Percentiles rank a stretch among this genome's conserved stretches.
Evolutionary conservation across 2,329 filamentous ascomycete species (phyloP).

Genomic region (Aspergillus jensenii): DNA sequence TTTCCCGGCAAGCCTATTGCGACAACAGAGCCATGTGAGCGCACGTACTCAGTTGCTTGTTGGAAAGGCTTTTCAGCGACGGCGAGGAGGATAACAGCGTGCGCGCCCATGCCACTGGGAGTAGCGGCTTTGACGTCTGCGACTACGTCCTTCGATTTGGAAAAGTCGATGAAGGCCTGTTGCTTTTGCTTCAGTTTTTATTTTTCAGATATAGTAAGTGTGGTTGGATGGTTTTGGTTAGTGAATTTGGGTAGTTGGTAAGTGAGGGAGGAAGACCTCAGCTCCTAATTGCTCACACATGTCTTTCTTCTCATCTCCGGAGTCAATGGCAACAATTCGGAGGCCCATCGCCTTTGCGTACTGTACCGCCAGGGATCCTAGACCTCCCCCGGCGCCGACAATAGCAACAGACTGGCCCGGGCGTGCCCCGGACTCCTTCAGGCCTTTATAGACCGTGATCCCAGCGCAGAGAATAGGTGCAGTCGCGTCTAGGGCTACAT

Average conservation of each 20-base stretch:
- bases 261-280: slow-evolving; percentile 25
- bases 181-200: not conserved
- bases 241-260: not conserved
- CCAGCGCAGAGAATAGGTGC: slow-evolving; percentile 81
- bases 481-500: slow-evolving; percentile 71
- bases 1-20: slow-evolving; percentile 85
- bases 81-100: slow-evolving; percentile 83
- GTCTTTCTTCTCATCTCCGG: slow-evolving; percentile 74
- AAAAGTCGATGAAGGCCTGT: slow-evolving; percentile 75
- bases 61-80: slow-evolving; percentile 92
- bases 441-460: slow-evolving; percentile 86
- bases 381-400: slow-evolving; percentile 80
- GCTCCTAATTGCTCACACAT: slow-evolving; percentile 70
- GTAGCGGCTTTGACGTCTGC: slow-evolving; percentile 81
- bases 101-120: slow-evolving; percentile 76
- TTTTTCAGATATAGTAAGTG: not conserved
- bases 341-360: slow-evolving; percentile 86
- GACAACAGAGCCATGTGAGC: slow-evolving; percentile 76
- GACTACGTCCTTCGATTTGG: slow-evolving; percentile 71
- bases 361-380: slow-evolving; percentile 77
- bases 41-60: slow-evolving; percentile 85
- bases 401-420: slow-evolving; percentile 80
- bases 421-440: slow-evolving; percentile 75
- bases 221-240: too few relatives aligned
- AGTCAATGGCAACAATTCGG: slow-evolving; percentile 75